Base-by-base conservation (phyloP, 768 basidiomycete species). In the Tylopilus subfusipes region DNA sequence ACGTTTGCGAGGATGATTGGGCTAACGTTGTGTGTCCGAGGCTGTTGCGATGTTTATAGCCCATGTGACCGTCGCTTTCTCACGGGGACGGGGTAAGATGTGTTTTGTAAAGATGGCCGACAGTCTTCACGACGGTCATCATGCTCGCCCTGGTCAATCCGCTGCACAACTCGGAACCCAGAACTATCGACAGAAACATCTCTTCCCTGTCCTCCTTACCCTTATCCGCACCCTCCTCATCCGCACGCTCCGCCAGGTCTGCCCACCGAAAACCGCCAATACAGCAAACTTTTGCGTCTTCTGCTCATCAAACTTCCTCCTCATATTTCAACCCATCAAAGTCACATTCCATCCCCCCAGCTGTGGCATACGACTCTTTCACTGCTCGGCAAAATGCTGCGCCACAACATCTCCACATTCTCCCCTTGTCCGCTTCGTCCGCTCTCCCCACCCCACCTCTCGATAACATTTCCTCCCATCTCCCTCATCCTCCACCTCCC, bases 111-210 rank as follows among this genome's bases (percentile, higher is more conserved):
- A 68, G 53, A 56, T 63, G 50, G 29, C 8, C 29, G 5, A 36
- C 7, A 38, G 36, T 63, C 52, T 55, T 59, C 49, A 43, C 60
- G 38, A 58, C 60, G 19, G 30, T 55, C 63, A 59, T 55, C 58
- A 81, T 80, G 79, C 80, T 80, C 60, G 79, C 79, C 54, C 75
- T 80, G 52, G 78, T 78, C 60, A 73, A 76, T 61, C 76, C 77
- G 14, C 58, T 68, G n/a, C 64, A 67, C 50, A 55, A 62, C 34
- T 55, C 66, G 50, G 68, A 71, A 52, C 69, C 65, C 52, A 65
- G 61, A 54, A 46, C 44, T 3, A 60, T 65, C 44, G 76, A 70
- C 42, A 64, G 67, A 57, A 65, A 60, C 63, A 21, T 72, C 0
- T 29, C 59, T 1, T 61, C 58, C 21, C 11, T 57, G 8, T 44